Conservation (phyloP, 139 green algal genomes). For the Gonium pectorale region DNA sequence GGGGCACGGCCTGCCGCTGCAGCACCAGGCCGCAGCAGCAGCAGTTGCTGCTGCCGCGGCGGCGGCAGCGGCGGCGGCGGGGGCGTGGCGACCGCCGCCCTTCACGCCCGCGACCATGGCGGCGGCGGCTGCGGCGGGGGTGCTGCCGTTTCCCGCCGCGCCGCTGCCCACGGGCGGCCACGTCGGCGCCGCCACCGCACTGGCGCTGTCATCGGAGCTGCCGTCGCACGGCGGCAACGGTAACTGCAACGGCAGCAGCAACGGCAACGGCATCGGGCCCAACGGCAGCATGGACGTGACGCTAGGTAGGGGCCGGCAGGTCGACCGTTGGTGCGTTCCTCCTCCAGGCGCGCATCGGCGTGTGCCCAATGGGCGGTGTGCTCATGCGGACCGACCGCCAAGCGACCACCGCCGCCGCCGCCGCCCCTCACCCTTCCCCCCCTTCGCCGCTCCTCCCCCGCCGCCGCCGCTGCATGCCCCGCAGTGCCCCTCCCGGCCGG, state of each 20-base stretch:
- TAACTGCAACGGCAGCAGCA: too few species aligned
- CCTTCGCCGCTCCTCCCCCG: too few species aligned
- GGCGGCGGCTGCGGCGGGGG: slow-evolving; percentile 24
- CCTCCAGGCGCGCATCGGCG: too few species aligned
- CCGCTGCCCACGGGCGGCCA: background rate
- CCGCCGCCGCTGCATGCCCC: too few species aligned
- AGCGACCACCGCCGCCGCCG: too few species aligned
- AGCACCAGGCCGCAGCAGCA: slow-evolving; percentile 24
- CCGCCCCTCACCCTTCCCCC: too few species aligned
- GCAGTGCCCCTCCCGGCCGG: too few species aligned
- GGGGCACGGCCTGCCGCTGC: background rate
- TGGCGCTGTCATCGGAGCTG: background rate
- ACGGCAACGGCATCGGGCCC: background rate
- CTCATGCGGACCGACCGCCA: too few species aligned
- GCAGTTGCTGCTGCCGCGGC: slow-evolving; percentile 13
- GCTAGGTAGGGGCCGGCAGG: too few species aligned
- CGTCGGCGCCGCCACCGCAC: background rate
- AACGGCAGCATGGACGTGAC: too few species aligned
- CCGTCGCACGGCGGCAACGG: background rate
- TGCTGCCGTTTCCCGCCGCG: slow-evolving; percentile 15
- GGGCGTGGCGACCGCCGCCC: slow-evolving; percentile 19
- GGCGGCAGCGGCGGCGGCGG: background rate
- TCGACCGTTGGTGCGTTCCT: too few species aligned
- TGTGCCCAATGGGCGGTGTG: too few species aligned
- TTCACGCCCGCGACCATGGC: background rate